These are phyloP conservation scores for Olyra latifolia DNA, from an alignment of 176 grass and related monocot species.

Conservation along the genomic window DNA sequence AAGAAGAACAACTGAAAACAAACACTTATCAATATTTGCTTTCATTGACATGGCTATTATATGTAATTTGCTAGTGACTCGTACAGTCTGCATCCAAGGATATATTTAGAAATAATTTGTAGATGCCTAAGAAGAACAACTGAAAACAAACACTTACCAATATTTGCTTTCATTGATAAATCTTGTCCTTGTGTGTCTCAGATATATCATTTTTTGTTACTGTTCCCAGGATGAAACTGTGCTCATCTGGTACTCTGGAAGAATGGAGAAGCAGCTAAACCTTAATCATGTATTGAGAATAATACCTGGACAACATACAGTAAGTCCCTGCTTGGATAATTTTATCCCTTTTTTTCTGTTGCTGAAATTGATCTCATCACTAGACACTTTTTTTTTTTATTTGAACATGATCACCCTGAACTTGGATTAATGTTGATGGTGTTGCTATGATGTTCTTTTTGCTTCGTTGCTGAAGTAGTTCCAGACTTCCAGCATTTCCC, in stretches of 20 bases:
- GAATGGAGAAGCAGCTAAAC: slow-evolving; percentile 59
- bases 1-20: too few species aligned
- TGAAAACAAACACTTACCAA: background rate
- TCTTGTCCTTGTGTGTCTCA: background rate
- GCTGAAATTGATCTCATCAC: slow-evolving; percentile 13
- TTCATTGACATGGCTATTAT: background rate
- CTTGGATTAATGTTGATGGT: background rate
- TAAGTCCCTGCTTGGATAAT: slow-evolving; percentile 37
- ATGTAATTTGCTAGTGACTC: background rate
- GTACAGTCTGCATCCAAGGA: background rate
- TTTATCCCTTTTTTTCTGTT: slow-evolving; percentile 2
- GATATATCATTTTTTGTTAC: slow-evolving; percentile 20
- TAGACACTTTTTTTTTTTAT: background rate
- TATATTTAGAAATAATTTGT: background rate
- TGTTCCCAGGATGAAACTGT: slow-evolving; percentile 57
- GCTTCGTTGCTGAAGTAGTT: background rate
- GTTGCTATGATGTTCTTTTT: background rate
- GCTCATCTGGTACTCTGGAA: slow-evolving; percentile 74
- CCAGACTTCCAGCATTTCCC: background rate
- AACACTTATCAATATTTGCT: background rate
- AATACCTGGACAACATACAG: slow-evolving; percentile 75
- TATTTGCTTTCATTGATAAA: background rate
- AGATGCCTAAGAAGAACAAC: background rate
- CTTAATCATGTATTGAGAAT: slow-evolving; percentile 79
- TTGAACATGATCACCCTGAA: background rate